These are phyloP conservation scores for Alternaria hordeiaustralica DNA, from an alignment of 2,329 filamentous ascomycete species.

Conservation along the genomic window DNA sequence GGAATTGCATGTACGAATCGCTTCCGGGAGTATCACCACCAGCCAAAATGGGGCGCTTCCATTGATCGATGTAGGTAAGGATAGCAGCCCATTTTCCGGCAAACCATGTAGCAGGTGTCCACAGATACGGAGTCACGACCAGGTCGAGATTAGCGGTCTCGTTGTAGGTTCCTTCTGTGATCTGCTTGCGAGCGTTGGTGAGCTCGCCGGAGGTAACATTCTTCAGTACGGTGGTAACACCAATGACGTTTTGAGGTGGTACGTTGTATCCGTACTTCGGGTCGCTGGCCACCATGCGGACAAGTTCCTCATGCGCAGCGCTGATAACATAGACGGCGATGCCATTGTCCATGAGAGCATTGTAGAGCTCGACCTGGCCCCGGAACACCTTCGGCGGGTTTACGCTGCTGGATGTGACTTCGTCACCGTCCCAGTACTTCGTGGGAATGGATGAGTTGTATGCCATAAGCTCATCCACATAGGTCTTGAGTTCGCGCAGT, in stretches of 20 bases:
- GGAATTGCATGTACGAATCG: conserved; percentile 42
- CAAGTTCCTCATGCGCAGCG: conserved; percentile 41
- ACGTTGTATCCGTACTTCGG: conserved; percentile 44
- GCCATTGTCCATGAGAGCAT: conserved; percentile 38
- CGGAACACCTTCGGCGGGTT: conserved; percentile 33
- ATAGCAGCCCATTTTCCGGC: conserved; percentile 41
- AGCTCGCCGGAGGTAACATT: conserved; percentile 34
- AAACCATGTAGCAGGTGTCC: conserved; percentile 42
- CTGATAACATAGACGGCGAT: conserved; percentile 41
- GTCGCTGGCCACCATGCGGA: conserved; percentile 41
- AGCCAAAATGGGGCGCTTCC: conserved; percentile 38
- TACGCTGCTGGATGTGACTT: conserved; percentile 24
- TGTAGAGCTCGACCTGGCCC: conserved; percentile 38
- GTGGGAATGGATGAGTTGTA: conserved; percentile 31
- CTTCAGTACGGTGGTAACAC: conserved; percentile 38
- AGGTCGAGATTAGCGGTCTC: conserved; percentile 34
- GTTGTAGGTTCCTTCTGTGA: conserved; percentile 33
- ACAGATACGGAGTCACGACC: conserved; percentile 35
- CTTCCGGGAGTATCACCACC: conserved; percentile 40
- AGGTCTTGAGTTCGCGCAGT: conserved; percentile 32
- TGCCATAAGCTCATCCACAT: conserved; percentile 40
- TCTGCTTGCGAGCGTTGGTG: conserved; percentile 37
- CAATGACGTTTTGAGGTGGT: conserved; percentile 38
- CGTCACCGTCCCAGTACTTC: conserved; percentile 36
- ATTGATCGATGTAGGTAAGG: conserved; percentile 39